Percentiles rank a stretch among this genome's conserved stretches.
Evolutionary conservation across 1,284 basidiomycete species (phyloP).

Genomic region (Leccinum pallidistipes): DNA sequence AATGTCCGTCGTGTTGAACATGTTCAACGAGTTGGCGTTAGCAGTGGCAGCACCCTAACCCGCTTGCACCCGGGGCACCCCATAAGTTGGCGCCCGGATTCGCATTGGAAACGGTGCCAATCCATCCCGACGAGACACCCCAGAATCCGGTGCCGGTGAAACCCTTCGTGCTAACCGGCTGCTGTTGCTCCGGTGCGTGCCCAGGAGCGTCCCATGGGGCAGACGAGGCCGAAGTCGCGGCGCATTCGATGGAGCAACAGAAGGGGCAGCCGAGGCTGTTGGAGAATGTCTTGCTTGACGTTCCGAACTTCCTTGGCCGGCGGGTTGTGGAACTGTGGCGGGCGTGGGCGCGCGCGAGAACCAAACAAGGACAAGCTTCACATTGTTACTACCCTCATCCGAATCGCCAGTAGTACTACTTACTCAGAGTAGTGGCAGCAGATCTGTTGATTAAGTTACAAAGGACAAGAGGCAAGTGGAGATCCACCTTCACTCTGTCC

Average conservation of each 20-base stretch:
- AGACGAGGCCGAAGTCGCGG: conserved; percentile 18
- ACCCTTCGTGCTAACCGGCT: conserved; percentile 37
- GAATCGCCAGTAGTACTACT: too few relatives aligned
- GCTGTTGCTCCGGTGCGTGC: conserved; percentile 14
- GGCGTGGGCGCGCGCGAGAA: too few relatives aligned
- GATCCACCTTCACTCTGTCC: too few relatives aligned
- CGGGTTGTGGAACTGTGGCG: too few relatives aligned
- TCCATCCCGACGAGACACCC: conserved; percentile 69
- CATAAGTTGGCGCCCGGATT: conserved; percentile 42
- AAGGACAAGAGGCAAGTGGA: too few relatives aligned
- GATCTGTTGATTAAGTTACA: too few relatives aligned
- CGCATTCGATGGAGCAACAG: conserved; percentile 16
- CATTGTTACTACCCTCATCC: too few relatives aligned
- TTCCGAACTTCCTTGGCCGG: too few relatives aligned
- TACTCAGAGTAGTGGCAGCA: too few relatives aligned
- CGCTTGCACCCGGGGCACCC: conserved; percentile 32
- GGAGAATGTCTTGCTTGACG: too few relatives aligned
- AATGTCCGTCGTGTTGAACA: conserved; percentile 41
- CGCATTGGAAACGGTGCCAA: conserved; percentile 25
- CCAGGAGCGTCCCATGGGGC: conserved; percentile 13
- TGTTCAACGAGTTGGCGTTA: conserved; percentile 14
- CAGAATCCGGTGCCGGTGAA: conserved; percentile 46
- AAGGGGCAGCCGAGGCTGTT: conserved; percentile 23
- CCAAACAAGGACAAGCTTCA: too few relatives aligned
- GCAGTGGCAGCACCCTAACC: neutral